Evolutionary conservation across 2,329 filamentous ascomycete genomes (phyloP), one percentile per base, ranked within the genome.

Genomic region (Dendrostoma leiphaemia): DNA sequence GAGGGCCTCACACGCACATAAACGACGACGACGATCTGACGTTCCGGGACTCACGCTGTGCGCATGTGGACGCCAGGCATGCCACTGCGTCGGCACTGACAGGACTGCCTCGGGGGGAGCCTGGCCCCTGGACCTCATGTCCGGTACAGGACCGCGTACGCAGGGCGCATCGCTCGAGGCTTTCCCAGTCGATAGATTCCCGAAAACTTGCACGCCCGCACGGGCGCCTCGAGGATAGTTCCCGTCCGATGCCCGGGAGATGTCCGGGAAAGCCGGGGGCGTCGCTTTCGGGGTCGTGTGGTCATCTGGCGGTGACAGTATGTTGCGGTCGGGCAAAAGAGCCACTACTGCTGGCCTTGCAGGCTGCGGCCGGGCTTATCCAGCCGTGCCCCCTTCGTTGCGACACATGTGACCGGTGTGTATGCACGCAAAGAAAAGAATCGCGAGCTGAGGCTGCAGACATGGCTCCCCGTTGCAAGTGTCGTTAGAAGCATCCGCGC

Each of bases 281-380:
- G 26, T 45, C 26, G 26, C n/a, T n/a, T n/a, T n/a, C n/a, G n/a
- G n/a, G n/a, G n/a, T n/a, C n/a, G n/a, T n/a, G n/a, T n/a, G n/a
- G n/a, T n/a, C n/a, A n/a, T 38, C 29, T 24, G 48, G 48, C 34
- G 24, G 15, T 41, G 48, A 51, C 38, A 41, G n/a, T 41, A 15
- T 32, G 15, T 32, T 12, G 5, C 38, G n/a, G 21, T 12, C 23
- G 23, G 23, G 24, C 23, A 10, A 24, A 21, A 10, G 15, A 15
- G 21, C 13, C 13, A 26, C n/a, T 31, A 45, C 15, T 21, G 26
- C 26, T 29, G 41, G 26, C 26, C 26, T 21, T 31, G 26, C n/a
- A 31, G 41, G 9, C 41, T 45, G 41, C 41, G n/a, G 41, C 41
- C 41, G 6, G 38, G 10, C 23, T 13, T 40, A 21, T 13, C 15